These are phyloP conservation scores for Aspergillus incahuasiensis DNA, from an alignment of 495 filamentous ascomycete species.

Conservation along the genomic window DNA sequence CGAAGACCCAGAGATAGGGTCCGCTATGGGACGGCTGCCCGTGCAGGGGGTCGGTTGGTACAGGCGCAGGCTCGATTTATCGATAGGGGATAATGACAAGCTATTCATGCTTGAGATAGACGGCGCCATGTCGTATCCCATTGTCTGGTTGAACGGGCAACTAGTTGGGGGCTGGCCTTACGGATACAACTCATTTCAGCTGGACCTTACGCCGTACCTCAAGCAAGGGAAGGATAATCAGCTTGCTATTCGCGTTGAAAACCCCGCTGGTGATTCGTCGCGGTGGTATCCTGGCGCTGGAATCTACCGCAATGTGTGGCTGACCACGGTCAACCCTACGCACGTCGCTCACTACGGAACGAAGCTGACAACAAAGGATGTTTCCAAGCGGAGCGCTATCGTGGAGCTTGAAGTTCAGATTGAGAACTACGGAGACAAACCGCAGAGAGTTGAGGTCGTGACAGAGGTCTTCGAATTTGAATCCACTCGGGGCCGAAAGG, in stretches of 20 bases:
- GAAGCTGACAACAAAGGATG: not conserved
- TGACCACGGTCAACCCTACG: conserved; percentile 2
- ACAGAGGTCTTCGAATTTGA: not conserved
- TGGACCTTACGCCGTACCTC: conserved; percentile 3
- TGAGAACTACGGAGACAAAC: not conserved
- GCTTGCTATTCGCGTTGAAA: conserved; percentile 5
- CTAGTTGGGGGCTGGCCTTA: conserved; percentile 9
- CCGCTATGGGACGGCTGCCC: not conserved
- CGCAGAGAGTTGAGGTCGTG: not conserved
- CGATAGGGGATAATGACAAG: not conserved
- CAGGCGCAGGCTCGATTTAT: not conserved
- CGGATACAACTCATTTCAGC: conserved; percentile 9
- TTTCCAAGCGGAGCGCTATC: not conserved
- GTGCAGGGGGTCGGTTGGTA: conserved; percentile 7
- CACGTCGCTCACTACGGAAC: conserved; percentile 8
- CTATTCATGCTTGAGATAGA: conserved; percentile 1
- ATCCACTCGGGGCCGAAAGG: not conserved
- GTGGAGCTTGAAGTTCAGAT: not conserved
- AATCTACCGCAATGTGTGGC: conserved; percentile 9
- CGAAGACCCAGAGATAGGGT: not conserved
- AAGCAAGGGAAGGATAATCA: not conserved
- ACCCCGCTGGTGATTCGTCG: not conserved
- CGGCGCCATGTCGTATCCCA: conserved; percentile 5
- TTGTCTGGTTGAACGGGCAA: conserved; percentile 6
- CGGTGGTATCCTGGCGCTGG: conserved; percentile 9